Conservation (phyloP, 2,329 filamentous ascomycete species). For the Phaeophleospora eucalypticola region DNA sequence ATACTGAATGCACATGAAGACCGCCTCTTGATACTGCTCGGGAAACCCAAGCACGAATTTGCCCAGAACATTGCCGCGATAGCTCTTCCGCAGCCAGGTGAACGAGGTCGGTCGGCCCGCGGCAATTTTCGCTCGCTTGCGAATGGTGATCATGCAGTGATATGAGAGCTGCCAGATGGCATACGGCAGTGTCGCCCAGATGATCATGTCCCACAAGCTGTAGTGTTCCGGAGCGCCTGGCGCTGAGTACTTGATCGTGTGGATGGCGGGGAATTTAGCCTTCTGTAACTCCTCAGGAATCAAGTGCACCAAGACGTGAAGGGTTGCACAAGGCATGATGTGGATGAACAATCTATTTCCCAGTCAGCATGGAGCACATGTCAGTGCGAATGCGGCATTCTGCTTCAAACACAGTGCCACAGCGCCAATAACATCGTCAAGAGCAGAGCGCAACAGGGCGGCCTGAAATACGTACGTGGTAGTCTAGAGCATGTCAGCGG, state of each 20-base stretch:
- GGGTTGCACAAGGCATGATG: slow-evolving; percentile 93
- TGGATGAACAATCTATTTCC: slow-evolving; percentile 80
- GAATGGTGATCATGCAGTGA: slow-evolving; percentile 92
- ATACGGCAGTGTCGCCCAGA: slow-evolving; percentile 92
- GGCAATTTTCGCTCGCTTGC: slow-evolving; percentile 91
- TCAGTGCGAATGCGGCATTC: slow-evolving; percentile 1
- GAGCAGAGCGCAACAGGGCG: neutral
- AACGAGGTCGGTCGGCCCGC: slow-evolving; percentile 94
- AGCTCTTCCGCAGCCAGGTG: slow-evolving; percentile 91
- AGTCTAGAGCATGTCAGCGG: slow-evolving; percentile 12
- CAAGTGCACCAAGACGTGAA: slow-evolving; percentile 89
- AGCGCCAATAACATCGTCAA: neutral
- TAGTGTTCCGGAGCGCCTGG: slow-evolving; percentile 73
- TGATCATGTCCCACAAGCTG: slow-evolving; percentile 75
- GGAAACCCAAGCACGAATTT: slow-evolving; percentile 78
- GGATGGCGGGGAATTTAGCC: slow-evolving; percentile 76
- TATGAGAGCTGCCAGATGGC: slow-evolving; percentile 88
- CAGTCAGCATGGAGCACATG: neutral
- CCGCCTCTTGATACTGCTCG: slow-evolving; percentile 69
- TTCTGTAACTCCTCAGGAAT: slow-evolving; percentile 62
- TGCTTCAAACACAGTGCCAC: neutral
- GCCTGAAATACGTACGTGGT: slow-evolving; percentile 19
- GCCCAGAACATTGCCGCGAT: slow-evolving; percentile 84
- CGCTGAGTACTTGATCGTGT: slow-evolving; percentile 66
- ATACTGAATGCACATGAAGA: slow-evolving; percentile 97